Percentiles rank a stretch among this genome's conserved stretches.
Conservation (phyloP, 1,284 basidiomycete species). For the Puccinia horiana region DNA sequence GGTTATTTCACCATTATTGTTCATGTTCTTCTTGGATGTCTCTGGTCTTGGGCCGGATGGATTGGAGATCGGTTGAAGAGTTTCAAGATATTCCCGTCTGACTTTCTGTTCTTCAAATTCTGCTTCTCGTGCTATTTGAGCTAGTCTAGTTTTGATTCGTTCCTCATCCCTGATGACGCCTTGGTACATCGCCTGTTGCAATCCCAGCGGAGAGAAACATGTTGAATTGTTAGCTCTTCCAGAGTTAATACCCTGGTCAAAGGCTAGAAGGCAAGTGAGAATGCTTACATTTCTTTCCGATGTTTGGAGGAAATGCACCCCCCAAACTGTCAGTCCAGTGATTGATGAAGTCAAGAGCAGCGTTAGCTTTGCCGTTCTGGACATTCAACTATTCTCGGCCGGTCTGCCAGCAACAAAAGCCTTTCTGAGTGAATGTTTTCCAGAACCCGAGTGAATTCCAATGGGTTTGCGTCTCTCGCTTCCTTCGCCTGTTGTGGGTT, state of each 20-base stretch:
- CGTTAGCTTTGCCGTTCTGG: constrained; percentile 42
- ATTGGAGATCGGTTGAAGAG: constrained; percentile 39
- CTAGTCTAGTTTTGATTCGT: constrained; percentile 71
- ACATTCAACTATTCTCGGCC: neutral
- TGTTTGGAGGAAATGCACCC: constrained; percentile 84
- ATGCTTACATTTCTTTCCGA: constrained; percentile 75
- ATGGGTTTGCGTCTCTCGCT: neutral
- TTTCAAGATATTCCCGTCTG: constrained; percentile 30
- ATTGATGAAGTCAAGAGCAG: constrained; percentile 34
- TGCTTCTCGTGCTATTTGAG: constrained; percentile 64
- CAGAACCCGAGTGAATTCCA: neutral
- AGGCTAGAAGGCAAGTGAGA: neutral
- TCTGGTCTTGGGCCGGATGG: constrained; percentile 23
- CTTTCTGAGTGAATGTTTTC: neutral
- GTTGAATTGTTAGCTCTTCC: neutral
- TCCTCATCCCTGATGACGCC: constrained; percentile 85
- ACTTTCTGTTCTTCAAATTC: constrained; percentile 62
- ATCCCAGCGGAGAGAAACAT: neutral
- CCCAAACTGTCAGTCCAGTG: constrained; percentile 70
- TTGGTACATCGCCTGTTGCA: constrained; percentile 77
- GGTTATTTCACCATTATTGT: neutral
- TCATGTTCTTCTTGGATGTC: neutral
- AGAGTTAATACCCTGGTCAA: neutral
- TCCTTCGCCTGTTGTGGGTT: neutral
- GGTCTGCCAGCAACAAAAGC: neutral